Evolutionary conservation across 805 yeast genomes (phyloP), one percentile per base, ranked within the genome.

Genomic region (Myxozyma vanderwaltii): DNA sequence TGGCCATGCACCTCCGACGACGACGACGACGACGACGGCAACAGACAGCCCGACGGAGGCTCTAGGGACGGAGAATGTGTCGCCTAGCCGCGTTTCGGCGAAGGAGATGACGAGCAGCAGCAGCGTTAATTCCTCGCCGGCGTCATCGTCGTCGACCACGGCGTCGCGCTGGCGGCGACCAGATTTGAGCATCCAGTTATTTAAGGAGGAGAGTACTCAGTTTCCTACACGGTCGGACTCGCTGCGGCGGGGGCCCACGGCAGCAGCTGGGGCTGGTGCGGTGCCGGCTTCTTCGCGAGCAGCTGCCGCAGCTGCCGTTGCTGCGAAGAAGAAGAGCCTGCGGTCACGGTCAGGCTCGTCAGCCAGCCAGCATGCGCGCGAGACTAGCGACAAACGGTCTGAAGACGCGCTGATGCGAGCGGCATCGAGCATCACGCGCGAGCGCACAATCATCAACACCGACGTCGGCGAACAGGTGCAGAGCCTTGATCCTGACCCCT

Each of bases 201-300:
- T 58, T 47, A 51, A 47, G 24, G 62, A 41, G 27, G 63, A 57
- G 1, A 8, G 10, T 27, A 17, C 47, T 17, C n/a, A 39, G 27
- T 61, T 58, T 44, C 62, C 64, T 29, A 40, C 29, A n/a, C 53
- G 62, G 6, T 38, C 47, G 31, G 61, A 63, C 68, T 79, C 63
- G 63, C 77, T 33, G 41, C 35, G 41, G 13, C 53, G 36, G 39
- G 24, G n/a, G 21, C 46, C 45, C 15, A 23, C 40, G 8, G 54
- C 44, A 33, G 51, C 51, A 35, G 45, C 51, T 13, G n/a, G n/a
- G n/a, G n/a, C n/a, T n/a, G n/a, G n/a, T n/a, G n/a, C n/a, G n/a
- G n/a, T n/a, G n/a, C 26, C 19, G 35, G 33, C 40, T n/a, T n/a
- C 47, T 23, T 17, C 31, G 40, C 27, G 48, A 17, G 47, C 55